Percentiles rank a stretch among this genome's conserved stretches.
These are phyloP conservation scores for cucumber (Cucumis sativus) DNA, from an alignment of 306 rosid genomes.

Conservation along the genomic window Cucumber_9930_V3 NC_026658.2:8079001-8079500, in stretches of 20 bases:
- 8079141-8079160: slow-evolving; percentile 12
- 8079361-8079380: too few relatives aligned
- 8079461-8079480: too few relatives aligned
- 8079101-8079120: slow-evolving; percentile 16
- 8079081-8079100: slow-evolving; percentile 31
- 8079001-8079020: too few relatives aligned
- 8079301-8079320: too few relatives aligned
- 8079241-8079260: slow-evolving; percentile 35
- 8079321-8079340: too few relatives aligned
- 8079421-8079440: too few relatives aligned
- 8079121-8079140: slow-evolving; percentile 8
- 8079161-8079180: slow-evolving; percentile 8
- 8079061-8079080: slow-evolving; percentile 23
- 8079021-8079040: too few relatives aligned
- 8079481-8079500: too few relatives aligned
- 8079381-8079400: too few relatives aligned
- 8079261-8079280: slow-evolving; percentile 17
- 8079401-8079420: too few relatives aligned
- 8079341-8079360: too few relatives aligned
- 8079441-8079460: too few relatives aligned
- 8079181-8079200: slow-evolving; percentile 20
- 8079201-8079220: slow-evolving; percentile 20
- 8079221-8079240: slow-evolving; percentile 22
- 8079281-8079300: slow-evolving; percentile 3
- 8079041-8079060: slow-evolving; percentile 27